A percentile compares a stretch with the other conserved stretches of the same genome.
Evolutionary conservation across 768 basidiomycete genomes (phyloP).

Genomic region (Naematelia aurantialba): DNA sequence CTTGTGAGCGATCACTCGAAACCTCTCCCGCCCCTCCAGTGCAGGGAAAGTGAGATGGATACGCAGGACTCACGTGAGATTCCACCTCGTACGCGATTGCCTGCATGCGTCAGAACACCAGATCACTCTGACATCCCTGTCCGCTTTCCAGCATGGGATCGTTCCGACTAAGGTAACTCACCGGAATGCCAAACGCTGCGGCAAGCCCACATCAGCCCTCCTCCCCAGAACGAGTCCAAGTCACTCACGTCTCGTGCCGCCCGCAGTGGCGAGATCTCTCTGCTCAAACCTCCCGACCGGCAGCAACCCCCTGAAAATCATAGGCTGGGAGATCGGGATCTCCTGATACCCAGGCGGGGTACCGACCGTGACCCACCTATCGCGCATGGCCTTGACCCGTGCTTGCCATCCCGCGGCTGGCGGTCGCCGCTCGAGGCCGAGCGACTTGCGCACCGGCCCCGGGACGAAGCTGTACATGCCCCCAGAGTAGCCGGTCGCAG

Average conservation of each 20-base stretch:
- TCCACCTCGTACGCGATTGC: constrained; percentile 7
- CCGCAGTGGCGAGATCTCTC: constrained; percentile 1
- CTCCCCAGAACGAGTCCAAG: background rate
- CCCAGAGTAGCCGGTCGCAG: constrained; percentile 12
- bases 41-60: background rate
- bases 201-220: background rate
- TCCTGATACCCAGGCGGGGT: background rate
- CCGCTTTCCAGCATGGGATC: too few species aligned
- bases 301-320: background rate
- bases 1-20: background rate
- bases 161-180: background rate
- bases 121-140: background rate
- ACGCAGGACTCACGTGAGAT: constrained; percentile 8
- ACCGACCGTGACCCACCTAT: background rate
- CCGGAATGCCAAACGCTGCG: background rate
- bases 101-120: constrained; percentile 1
- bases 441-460: background rate
- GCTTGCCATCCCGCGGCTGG: background rate
- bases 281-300: background rate
- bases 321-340: background rate
- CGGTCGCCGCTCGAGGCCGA: background rate
- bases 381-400: background rate
- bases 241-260: constrained; percentile 1
- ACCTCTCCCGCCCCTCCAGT: background rate
- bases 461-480: constrained; percentile 8